A percentile compares a stretch with the other conserved stretches of the same genome.
phyloP scores from a whole-genome alignment of 495 filamentous ascomycete genomes.

The Oleoguttula mirabilis region DNA sequence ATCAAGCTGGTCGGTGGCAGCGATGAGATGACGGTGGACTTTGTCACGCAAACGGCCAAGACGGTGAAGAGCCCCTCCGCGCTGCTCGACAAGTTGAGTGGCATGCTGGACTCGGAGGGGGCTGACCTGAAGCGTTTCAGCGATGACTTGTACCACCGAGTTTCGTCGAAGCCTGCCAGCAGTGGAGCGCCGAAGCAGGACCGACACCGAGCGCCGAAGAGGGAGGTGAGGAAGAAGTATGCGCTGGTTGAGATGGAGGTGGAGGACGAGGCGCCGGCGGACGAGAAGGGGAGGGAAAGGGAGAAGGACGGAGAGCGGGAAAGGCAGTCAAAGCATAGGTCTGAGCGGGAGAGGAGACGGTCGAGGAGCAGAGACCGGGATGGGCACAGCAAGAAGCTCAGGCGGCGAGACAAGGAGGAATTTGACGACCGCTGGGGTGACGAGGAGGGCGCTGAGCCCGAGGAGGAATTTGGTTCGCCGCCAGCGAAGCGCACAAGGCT shows the following conservation, averaged over 20 bases:
- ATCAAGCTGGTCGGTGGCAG: slow-evolving; percentile 44
- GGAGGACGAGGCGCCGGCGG: slow-evolving; percentile 41
- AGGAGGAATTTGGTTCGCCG: slow-evolving; percentile 29
- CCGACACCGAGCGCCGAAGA: slow-evolving; percentile 14
- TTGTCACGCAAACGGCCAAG: slow-evolving; percentile 47
- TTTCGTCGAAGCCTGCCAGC: slow-evolving; percentile 20
- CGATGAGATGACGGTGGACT: slow-evolving; percentile 50
- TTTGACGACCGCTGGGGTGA: slow-evolving; percentile 73
- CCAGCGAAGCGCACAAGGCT: slow-evolving; percentile 47
- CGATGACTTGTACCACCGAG: slow-evolving; percentile 40
- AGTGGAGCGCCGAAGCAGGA: slow-evolving; percentile 7
- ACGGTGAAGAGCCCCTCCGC: slow-evolving; percentile 41
- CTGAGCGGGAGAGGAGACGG: slow-evolving; percentile 26
- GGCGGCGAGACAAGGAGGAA: slow-evolving; percentile 38
- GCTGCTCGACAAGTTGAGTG: slow-evolving; percentile 38
- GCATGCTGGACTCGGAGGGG: slow-evolving; percentile 41
- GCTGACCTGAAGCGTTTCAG: slow-evolving; percentile 42
- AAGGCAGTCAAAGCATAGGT: slow-evolving; percentile 20
- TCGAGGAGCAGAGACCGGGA: slow-evolving; percentile 33
- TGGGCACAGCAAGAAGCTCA: slow-evolving; percentile 40
- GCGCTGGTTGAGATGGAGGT: slow-evolving; percentile 67
- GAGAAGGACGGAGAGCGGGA: slow-evolving; percentile 28
- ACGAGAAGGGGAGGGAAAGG: slow-evolving; percentile 24
- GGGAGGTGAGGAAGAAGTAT: slow-evolving; percentile 52
- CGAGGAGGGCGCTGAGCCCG: slow-evolving; percentile 49